These are phyloP conservation scores for Sclerotinia spermophila DNA, from an alignment of 2,329 filamentous ascomycete species.

Conservation along the genomic window DNA sequence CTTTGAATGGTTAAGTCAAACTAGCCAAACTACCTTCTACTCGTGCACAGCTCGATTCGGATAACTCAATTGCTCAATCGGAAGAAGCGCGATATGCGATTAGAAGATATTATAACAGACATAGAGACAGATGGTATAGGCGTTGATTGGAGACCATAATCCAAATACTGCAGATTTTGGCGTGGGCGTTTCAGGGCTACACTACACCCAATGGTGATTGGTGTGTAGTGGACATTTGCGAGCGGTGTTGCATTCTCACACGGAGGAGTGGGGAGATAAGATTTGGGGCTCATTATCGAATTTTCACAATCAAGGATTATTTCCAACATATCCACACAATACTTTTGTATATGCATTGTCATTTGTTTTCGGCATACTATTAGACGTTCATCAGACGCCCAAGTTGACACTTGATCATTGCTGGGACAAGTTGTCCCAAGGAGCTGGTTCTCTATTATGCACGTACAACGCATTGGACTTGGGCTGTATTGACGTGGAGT, in stretches of 20 bases:
- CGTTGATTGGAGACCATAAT: conserved; percentile 25
- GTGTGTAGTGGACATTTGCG: conserved; percentile 2
- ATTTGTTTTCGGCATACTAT: neutral
- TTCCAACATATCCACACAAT: conserved; percentile 12
- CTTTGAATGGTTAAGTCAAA: conserved; percentile 29
- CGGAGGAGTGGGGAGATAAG: conserved; percentile 3
- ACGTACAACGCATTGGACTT: conserved; percentile 18
- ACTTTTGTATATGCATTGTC: conserved; percentile 4
- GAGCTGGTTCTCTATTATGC: conserved; percentile 15
- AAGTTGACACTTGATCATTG: conserved; percentile 4
- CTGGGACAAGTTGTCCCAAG: conserved; percentile 13
- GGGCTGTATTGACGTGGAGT: conserved; percentile 12
- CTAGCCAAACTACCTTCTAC: conserved; percentile 7
- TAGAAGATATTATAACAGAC: neutral
- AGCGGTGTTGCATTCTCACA: conserved; percentile 3
- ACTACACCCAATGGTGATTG: conserved; percentile 9
- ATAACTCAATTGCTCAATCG: neutral
- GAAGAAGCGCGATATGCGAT: conserved; percentile 3
- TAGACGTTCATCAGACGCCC: neutral
- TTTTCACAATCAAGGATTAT: conserved; percentile 27
- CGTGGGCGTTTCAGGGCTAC: conserved; percentile 16
- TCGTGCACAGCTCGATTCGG: conserved; percentile 16
- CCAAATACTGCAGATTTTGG: conserved; percentile 14
- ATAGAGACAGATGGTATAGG: conserved; percentile 21
- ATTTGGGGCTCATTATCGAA: conserved; percentile 11